Evolutionary conservation across 176 grass and related monocot genomes (phyloP).

Genomic region (Urochloa ruziziensis): DNA sequence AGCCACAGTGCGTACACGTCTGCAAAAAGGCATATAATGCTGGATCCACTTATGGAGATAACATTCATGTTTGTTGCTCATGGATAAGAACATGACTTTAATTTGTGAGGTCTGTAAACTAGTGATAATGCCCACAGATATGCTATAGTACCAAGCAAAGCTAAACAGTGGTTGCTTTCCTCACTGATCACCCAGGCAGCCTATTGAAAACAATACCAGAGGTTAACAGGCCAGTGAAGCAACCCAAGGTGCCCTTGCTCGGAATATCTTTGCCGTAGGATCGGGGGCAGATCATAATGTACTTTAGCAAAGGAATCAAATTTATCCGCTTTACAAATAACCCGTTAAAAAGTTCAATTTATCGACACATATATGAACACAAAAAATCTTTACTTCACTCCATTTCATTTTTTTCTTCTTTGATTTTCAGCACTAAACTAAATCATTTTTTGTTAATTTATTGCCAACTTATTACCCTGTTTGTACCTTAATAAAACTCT

Average conservation of each 20-base stretch:
- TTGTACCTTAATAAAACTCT: background rate
- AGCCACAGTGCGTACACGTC: background rate
- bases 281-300: background rate
- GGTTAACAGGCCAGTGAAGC: slow-evolving; percentile 2
- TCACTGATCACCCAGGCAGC: background rate
- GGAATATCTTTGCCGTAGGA: slow-evolving; percentile 23
- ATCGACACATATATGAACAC: background rate
- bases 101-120: background rate
- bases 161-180: background rate
- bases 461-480: background rate
- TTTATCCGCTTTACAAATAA: background rate
- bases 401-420: background rate
- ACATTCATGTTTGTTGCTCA: background rate
- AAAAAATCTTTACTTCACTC: background rate
- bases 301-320: background rate
- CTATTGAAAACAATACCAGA: slow-evolving; percentile 12
- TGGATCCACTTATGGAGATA: slow-evolving; percentile 2
- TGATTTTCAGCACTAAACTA: background rate
- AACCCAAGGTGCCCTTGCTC: background rate
- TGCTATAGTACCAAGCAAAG: background rate
- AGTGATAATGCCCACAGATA: background rate
- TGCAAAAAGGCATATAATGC: slow-evolving; percentile 4
- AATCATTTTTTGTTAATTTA: background rate
- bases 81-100: slow-evolving; percentile 14
- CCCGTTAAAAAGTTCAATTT: background rate